Percentiles rank a stretch among this genome's conserved stretches.
phyloP scores from a whole-genome alignment of 1,139 yeast species.

The Yamadazyma atmosphaerica region DNA sequence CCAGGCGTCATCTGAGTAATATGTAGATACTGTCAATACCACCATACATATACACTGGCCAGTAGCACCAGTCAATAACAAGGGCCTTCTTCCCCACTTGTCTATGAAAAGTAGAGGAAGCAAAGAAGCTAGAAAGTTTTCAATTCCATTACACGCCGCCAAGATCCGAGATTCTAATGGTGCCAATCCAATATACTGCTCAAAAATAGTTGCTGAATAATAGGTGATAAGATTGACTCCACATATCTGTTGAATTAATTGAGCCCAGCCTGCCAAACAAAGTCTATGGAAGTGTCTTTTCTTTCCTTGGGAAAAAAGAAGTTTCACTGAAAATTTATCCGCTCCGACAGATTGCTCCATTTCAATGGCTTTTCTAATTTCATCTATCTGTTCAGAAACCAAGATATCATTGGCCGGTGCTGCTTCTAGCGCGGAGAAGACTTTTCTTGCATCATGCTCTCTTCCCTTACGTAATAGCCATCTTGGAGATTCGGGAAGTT shows the following conservation, averaged over 20 bases:
- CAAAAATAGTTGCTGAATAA: constrained; percentile 43
- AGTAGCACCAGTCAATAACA: constrained; percentile 51
- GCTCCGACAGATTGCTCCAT: constrained; percentile 17
- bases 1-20: constrained; percentile 1
- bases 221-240: constrained; percentile 35
- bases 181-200: constrained; percentile 36
- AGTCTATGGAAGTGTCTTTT: constrained; percentile 45
- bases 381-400: constrained; percentile 1
- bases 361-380: constrained; percentile 1
- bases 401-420: background rate
- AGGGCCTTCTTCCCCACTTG: constrained; percentile 49
- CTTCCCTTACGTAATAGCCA: constrained; percentile 21
- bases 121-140: constrained; percentile 38
- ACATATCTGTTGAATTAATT: constrained; percentile 40
- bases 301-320: constrained; percentile 34
- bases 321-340: constrained; percentile 20
- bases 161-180: constrained; percentile 32
- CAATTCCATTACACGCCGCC: constrained; percentile 32
- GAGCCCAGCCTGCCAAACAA: constrained; percentile 43
- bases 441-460: constrained; percentile 32
- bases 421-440: constrained; percentile 1
- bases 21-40: constrained; percentile 20
- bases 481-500: constrained; percentile 23
- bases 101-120: constrained; percentile 47
- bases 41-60: constrained; percentile 37